phyloP scores from a whole-genome alignment of 164 flowering plant species.

The Vitis labrusca region DNA sequence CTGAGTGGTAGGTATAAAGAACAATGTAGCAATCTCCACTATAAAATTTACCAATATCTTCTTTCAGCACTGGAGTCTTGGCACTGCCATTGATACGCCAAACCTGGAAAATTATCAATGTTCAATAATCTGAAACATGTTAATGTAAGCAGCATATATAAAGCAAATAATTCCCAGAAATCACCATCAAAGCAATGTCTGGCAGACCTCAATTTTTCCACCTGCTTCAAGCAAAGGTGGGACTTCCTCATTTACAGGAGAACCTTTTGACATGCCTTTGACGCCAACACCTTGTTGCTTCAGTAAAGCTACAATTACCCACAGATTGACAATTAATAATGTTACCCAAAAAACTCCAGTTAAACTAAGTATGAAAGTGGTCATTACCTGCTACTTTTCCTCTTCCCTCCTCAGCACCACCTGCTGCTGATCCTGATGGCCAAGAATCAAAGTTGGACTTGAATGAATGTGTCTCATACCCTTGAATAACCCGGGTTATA shows the following conservation, averaged over 20 bases:
- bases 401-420: conserved; percentile 91
- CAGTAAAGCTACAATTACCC: conserved; percentile 65
- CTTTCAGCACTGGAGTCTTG: conserved; percentile 79
- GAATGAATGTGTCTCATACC: conserved; percentile 88
- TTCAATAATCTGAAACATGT: conserved; percentile 10
- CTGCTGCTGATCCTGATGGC: conserved; percentile 78
- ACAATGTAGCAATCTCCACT: conserved; percentile 96
- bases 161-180: conserved; percentile 1
- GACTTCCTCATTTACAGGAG: conserved; percentile 81
- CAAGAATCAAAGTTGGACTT: conserved; percentile 95
- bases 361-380: conserved; percentile 2
- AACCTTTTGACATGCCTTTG: conserved; percentile 71
- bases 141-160: not conserved
- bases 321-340: conserved; percentile 13
- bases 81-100: conserved; percentile 93
- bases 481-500: conserved; percentile 88
- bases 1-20: conserved; percentile 89
- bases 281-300: conserved; percentile 96
- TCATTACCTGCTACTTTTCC: conserved; percentile 95
- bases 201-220: conserved; percentile 86
- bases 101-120: conserved; percentile 49
- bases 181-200: not conserved
- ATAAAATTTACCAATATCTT: conserved; percentile 93
- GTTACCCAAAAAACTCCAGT: conserved; percentile 3
- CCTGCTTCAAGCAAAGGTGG: conserved; percentile 95